Evolutionary conservation across 2,329 filamentous ascomycete species (phyloP), one percentile per base, ranked within the genome.

Genomic region (Venturiaceae sp.): DNA sequence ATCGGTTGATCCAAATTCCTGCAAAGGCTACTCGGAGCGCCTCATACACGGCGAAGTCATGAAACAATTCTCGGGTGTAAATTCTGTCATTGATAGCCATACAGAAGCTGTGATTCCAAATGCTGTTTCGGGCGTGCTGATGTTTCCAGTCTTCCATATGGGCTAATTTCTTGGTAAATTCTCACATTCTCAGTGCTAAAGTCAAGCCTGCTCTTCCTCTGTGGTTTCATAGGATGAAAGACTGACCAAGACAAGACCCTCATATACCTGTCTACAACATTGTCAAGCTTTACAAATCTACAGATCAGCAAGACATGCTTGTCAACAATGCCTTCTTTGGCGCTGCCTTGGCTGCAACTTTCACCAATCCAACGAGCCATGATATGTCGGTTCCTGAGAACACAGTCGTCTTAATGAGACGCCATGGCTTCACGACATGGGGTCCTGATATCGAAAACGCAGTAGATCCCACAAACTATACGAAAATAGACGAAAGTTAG

Each of bases 41-140:
- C 76, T 68, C 63, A 79, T 79, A 50, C 75, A 79, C 62, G 74
- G 72, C 59, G 76, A 78, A 63, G 69, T 77, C 26, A 75, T 75
- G 64, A 76, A 75, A 63, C 64, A 65, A 28, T 76, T 71, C 61
- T 64, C 69, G 0, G 58, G 65, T 5, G 64, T 78, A 16, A 68
- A 73, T 39, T 69, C 69, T 26, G 71, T 77, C 0, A 66, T 79
- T 5, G 76, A 80, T 63, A 74, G 72, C 53, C 77, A 79, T 61
- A 65, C 75, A 0, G 68, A 73, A 26, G 68, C 69, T 4, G 72
- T 79, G 13, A 57, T 78, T 3, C 73, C 76, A 0, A 79, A 71
- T 64, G 70, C 68, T 14, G 70, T 77, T 60, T 69, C 64, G n/a
- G 67, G 68, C 19, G 70, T 74, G 8, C 69, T 70, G 1, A 64